Conservation (phyloP, 345 rosid species). For the Linum trigynum region DNA sequence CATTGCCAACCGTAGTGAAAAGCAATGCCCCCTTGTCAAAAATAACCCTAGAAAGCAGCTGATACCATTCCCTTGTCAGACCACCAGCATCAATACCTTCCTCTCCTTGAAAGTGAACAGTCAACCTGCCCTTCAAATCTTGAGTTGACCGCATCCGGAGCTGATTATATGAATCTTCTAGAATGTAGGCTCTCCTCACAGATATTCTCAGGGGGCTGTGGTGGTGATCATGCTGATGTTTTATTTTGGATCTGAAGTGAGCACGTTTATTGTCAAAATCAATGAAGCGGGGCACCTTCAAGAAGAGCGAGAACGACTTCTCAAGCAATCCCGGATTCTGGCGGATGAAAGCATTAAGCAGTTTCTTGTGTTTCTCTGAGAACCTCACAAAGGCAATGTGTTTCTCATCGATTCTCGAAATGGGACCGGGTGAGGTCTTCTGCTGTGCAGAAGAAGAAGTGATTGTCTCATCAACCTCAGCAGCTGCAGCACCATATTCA, state of each 20-base stretch:
- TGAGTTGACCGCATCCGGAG: conserved; percentile 71
- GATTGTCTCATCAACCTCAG: conserved; percentile 61
- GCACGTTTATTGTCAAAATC: conserved; percentile 93
- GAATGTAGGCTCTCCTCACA: conserved; percentile 89
- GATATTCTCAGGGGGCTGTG: conserved; percentile 84
- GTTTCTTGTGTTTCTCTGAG: conserved; percentile 87
- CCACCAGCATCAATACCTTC: conserved; percentile 99
- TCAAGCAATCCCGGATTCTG: conserved; percentile 90
- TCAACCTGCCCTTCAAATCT: conserved; percentile 88
- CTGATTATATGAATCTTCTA: conserved; percentile 96
- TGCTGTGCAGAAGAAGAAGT: conserved; percentile 35
- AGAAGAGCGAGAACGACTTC: conserved; percentile 92
- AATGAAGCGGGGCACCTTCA: conserved; percentile 88
- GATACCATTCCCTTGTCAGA: conserved; percentile 99
- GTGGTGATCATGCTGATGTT: conserved; percentile 89
- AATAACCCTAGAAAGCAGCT: conserved; percentile 83
- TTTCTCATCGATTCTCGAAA: conserved; percentile 64
- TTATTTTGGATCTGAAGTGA: conserved; percentile 87
- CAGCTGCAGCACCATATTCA: conserved; percentile 40
- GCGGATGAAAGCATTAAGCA: conserved; percentile 86
- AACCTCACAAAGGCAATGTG: conserved; percentile 70
- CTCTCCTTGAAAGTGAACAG: conserved; percentile 94
- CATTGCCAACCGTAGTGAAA: conserved; percentile 96
- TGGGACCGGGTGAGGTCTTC: conserved; percentile 35
- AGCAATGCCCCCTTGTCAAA: conserved; percentile 93